A percentile compares a stretch with the other conserved stretches of the same genome.
Evolutionary conservation across 78 protist genomes (phyloP).

Genomic region (Speleostelium caveatum): DNA sequence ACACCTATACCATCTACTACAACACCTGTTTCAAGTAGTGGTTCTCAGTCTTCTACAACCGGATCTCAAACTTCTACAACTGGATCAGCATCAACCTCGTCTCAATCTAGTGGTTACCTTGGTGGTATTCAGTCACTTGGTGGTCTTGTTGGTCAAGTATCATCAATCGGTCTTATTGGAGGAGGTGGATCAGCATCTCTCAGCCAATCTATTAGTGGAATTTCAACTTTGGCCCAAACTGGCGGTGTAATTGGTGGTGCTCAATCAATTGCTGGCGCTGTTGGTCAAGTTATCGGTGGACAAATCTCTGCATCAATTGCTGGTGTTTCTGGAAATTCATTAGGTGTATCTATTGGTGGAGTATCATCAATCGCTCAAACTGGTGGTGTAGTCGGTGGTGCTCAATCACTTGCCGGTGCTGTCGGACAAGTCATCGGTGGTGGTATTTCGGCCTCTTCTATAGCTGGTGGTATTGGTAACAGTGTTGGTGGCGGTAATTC

Average conservation of each 20-base stretch:
- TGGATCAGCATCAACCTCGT: neutral
- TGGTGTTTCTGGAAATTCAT: neutral
- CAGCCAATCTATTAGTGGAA: too few species aligned
- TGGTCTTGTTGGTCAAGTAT: neutral
- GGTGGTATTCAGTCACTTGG: neutral
- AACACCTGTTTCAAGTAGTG: neutral
- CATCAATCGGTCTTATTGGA: neutral
- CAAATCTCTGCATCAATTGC: neutral
- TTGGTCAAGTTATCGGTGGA: neutral
- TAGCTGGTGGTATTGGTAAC: neutral
- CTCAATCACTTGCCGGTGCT: neutral
- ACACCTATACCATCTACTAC: neutral
- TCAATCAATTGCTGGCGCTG: neutral
- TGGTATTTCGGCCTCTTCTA: neutral
- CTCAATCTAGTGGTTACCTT: neutral
- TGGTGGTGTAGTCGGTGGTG: neutral
- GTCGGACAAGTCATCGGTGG: neutral
- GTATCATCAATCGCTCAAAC: neutral
- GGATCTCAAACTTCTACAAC: neutral
- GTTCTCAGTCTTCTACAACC: neutral
- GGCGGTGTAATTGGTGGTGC: too few species aligned
- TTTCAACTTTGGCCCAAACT: too few species aligned
- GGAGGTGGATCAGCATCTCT: neutral
- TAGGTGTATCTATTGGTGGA: neutral
- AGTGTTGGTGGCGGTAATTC: neutral